Base-by-base conservation (phyloP, 345 rosid genomes). In the Nephelium lappaceum region DNA sequence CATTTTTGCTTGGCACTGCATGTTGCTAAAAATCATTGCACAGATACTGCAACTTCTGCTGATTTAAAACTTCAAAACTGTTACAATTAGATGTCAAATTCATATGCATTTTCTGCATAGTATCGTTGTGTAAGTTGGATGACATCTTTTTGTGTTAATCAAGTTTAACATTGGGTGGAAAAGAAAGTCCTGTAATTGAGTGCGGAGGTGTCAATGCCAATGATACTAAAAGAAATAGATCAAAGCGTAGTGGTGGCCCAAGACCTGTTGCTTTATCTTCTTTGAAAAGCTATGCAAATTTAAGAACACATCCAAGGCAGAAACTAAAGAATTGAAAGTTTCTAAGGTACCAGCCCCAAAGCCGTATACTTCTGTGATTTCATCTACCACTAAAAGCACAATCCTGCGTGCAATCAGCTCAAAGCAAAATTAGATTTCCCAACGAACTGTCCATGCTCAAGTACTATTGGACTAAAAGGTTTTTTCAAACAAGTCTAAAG, bases 141-240 rank as follows among this genome's bases (percentile, higher is more conserved):
- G 75, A 78, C 74, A 65, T 74, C 63, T 79, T 89, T 77, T 78
- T 85, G 63, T 69, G 77, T 73, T 82, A 77, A 71, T 72, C 73
- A 69, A 78, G 62, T 61, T 10, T 72, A 39, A 14, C 36, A 47
- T 71, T 74, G 16, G 86, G 73, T 39, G 82, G 77, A 80, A 77
- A 47, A 81, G 85, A 78, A 36, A 61, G 42, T 73, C 77, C 82
- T 38, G 75, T 53, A 41, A 75, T 62, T 65, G 76, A 47, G 69
- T 70, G 74, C 67, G 80, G 72, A 12, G 73, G 64, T 72, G 67
- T 73, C 19, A 49, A 80, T 72, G 77, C 58, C 77, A 67, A 39
- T 71, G 23, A 39, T 67, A 71, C 27, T 53, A 55, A 12, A 14
- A 47, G 27, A 31, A 31, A 31, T 31, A 2, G 36, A 31, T 31